These are phyloP conservation scores for Jaltomata sinuosa DNA, from an alignment of 257 asterid genomes.

Conservation along the genomic window DNA sequence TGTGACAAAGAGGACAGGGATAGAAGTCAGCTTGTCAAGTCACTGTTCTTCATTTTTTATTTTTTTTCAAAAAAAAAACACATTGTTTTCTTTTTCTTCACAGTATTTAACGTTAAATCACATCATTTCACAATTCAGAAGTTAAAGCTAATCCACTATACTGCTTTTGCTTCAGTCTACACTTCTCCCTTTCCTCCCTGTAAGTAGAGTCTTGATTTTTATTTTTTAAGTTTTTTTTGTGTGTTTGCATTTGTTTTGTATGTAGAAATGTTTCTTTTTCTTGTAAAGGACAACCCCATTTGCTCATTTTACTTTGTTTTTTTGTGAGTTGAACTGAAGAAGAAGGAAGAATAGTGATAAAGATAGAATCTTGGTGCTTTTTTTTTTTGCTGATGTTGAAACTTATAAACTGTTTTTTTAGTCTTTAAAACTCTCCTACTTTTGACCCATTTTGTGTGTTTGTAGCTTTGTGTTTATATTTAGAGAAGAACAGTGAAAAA, in stretches of 20 bases:
- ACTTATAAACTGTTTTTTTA: not conserved
- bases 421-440: not conserved
- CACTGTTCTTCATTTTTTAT: slow-evolving; percentile 31
- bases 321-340: not conserved
- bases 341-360: not conserved
- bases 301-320: slow-evolving; percentile 14
- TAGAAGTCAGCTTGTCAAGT: slow-evolving; percentile 42
- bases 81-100: not conserved
- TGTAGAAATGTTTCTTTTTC: not conserved
- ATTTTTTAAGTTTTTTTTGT: not conserved
- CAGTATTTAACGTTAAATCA: slow-evolving; percentile 44
- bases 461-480: no score
- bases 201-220: not conserved
- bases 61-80: not conserved
- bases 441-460: no score
- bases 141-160: not conserved
- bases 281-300: slow-evolving; percentile 10
- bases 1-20: slow-evolving; percentile 1
- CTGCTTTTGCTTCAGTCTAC: not conserved
- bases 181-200: not conserved
- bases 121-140: slow-evolving; percentile 35
- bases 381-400: not conserved
- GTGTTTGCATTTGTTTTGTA: slow-evolving; percentile 9
- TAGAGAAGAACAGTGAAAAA: no score
- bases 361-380: slow-evolving; percentile 4